Percentiles rank a stretch among this genome's conserved stretches.
These are phyloP conservation scores for Podaxis sp. DNA, from an alignment of 768 basidiomycete genomes.

Conservation along the genomic window DNA sequence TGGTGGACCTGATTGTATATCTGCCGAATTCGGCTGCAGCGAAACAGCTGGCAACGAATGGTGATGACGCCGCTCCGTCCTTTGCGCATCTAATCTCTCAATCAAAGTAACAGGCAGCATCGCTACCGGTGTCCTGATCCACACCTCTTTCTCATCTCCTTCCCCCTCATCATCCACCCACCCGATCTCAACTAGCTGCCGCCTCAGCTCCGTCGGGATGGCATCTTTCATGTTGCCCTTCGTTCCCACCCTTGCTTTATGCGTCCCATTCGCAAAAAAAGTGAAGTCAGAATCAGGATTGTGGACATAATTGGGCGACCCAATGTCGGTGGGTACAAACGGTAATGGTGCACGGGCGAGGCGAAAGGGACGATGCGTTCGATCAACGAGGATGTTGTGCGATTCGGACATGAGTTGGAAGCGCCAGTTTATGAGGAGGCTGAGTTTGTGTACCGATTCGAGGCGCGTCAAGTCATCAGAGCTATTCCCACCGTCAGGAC, in stretches of 20 bases:
- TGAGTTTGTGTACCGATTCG: conserved; percentile 53
- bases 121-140: conserved; percentile 65
- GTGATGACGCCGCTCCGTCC: conserved; percentile 17
- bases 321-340: conserved; percentile 76
- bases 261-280: conserved; percentile 48
- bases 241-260: conserved; percentile 13
- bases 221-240: conserved; percentile 32
- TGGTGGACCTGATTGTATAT: conserved; percentile 3
- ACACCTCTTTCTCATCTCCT: conserved; percentile 53
- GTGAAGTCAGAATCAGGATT: conserved; percentile 21
- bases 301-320: conserved; percentile 55
- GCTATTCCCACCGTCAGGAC: conserved; percentile 28
- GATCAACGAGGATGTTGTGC: conserved; percentile 59
- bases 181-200: conserved; percentile 69
- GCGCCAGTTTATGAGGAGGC: conserved; percentile 61
- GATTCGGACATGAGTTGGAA: conserved; percentile 55
- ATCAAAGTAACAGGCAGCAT: conserved; percentile 57
- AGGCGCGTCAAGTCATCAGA: conserved; percentile 46
- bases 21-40: conserved; percentile 31
- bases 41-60: conserved; percentile 1
- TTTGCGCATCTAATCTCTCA: conserved; percentile 44
- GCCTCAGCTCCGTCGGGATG: conserved; percentile 63
- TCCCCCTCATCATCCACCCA: conserved; percentile 59
- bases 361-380: conserved; percentile 66
- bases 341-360: conserved; percentile 66